Base-by-base conservation (phyloP, 164 flowering plant genomes). In the Vitis rotundifolia region DNA sequence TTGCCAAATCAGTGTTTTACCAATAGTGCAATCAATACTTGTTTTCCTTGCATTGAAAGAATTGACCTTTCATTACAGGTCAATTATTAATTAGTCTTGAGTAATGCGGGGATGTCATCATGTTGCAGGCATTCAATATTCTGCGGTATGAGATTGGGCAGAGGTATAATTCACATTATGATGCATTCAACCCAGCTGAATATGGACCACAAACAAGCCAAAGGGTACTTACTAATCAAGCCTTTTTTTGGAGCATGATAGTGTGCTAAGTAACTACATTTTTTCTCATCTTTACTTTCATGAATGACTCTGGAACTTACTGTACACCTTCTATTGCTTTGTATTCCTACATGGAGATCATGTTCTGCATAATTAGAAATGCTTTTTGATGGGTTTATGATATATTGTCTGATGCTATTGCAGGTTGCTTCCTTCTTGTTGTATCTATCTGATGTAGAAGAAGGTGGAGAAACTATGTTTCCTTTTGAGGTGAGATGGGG, bases 131-230 rank as follows among this genome's bases (percentile, higher is more conserved):
- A 67, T 95, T 90, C 82, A 93, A 93, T 77, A 54, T 95, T 58
- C 75, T 95, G 76, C 92, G 97, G 14, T 95, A 95, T 79, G 89
- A 91, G 85, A 76, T 91, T 76, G 97, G 94, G 48, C 99, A 95
- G 83, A 88, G 79, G 79, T 95, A 95, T 75, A 71, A 87, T 71
- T 86, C 97, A 67, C 99, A 95, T 73, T 89, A 85, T 76, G 99
- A 93, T 76, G 93, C 88, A 28, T 91, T 93, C 83, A 78, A 84
- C 78, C 95, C 99, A 16, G 80, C 87, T 65, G 93, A 93, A 75
- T 95, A 95, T 78, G 98, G 99, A 16, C 97, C 98, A 47, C 98
- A 93, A 68, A 87, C 86, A 84, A 89, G 95, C 86, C 97, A 95
- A 72, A 82, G 98, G 92, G 98, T 95, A 95, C 9, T 52, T 48